Conservation (phyloP, 2,329 filamentous ascomycete genomes). For the Bipolaris cookei region DNA sequence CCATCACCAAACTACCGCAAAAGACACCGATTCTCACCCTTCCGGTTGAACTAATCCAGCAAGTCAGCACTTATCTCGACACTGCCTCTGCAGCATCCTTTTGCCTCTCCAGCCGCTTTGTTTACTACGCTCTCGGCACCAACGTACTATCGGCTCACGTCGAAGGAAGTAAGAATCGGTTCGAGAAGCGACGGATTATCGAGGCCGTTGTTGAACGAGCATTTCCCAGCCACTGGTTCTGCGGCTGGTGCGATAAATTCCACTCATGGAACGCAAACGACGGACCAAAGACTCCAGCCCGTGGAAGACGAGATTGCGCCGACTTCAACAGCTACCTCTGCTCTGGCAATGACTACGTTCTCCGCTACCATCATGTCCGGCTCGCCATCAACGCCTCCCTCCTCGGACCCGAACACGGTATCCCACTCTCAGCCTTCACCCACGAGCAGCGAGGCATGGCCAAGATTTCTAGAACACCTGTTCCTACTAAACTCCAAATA, state of each 20-base stretch:
- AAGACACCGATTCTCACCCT: conserved; percentile 29
- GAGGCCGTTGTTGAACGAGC: conserved; percentile 41
- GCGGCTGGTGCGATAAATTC: conserved; percentile 45
- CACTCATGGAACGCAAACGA: conserved; percentile 27
- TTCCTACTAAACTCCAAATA: conserved; percentile 18
- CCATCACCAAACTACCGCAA: conserved; percentile 9
- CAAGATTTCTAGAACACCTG: conserved; percentile 23
- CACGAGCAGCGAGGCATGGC: conserved; percentile 15
- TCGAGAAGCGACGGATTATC: conserved; percentile 32
- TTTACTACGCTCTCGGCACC: conserved; percentile 40
- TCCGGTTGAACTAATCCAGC: conserved; percentile 41
- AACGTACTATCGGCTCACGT: conserved; percentile 27
- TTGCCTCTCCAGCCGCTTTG: conserved; percentile 34
- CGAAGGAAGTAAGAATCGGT: conserved; percentile 16
- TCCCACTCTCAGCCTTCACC: conserved; percentile 26
- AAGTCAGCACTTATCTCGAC: conserved; percentile 36
- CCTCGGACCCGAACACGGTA: conserved; percentile 34
- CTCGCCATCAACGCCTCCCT: conserved; percentile 31
- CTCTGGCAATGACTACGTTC: conserved; percentile 23
- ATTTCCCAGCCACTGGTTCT: conserved; percentile 43
- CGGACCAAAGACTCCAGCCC: conserved; percentile 12
- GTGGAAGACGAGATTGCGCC: conserved; percentile 25
- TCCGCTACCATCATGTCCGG: conserved; percentile 40
- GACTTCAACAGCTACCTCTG: conserved; percentile 38
- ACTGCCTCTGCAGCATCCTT: conserved; percentile 32